Evolutionary conservation across 345 rosid genomes (phyloP), one percentile per base, ranked within the genome.

Genomic region (Gynandropsis gynandra): DNA sequence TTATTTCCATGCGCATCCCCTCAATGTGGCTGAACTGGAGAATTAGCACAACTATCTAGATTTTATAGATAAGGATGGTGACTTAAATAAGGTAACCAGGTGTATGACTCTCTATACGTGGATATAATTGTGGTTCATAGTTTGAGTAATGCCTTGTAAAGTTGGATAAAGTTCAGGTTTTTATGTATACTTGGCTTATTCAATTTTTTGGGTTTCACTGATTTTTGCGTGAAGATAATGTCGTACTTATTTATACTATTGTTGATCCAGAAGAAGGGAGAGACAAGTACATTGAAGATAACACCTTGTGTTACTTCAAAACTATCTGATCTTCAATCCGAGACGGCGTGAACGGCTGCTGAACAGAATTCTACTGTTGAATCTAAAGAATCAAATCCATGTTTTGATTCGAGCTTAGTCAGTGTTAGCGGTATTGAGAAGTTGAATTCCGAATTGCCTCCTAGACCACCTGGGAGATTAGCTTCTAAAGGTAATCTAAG

Each of bases 1-100:
- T 39, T 93, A 93, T 74, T 93, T 88, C 63, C 99, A 88, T 58
- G 90, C 85, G 66, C 78, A 82, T 66, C n/a, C n/a, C n/a, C n/a
- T n/a, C n/a, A n/a, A n/a, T n/a, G n/a, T n/a, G n/a, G n/a, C n/a
- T n/a, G n/a, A 93, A 77, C 95, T 93, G 58, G 97, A 88, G 74
- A 93, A 93, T 52, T 93, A 97, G 95, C 97, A 93, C 61, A 83
- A 73, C 61, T 93, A 80, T 68, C 73, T 88, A 69, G 83, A 83
- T 55, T 83, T 85, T 58, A 74, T 78, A 15, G 99, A 93, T 76
- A 72, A 63, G 52, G 94, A 81, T 52, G 89, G 72, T 56, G 97
- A 92, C 73, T 67, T 88, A 44, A 78, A 81, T 72, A 88, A 88
- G 99, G 97, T 88, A 93, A 56, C 63, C 60, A 69, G 70, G 64